Base-by-base conservation (phyloP, 495 filamentous ascomycete species). In the Hyaloscypha variabilis region DNA sequence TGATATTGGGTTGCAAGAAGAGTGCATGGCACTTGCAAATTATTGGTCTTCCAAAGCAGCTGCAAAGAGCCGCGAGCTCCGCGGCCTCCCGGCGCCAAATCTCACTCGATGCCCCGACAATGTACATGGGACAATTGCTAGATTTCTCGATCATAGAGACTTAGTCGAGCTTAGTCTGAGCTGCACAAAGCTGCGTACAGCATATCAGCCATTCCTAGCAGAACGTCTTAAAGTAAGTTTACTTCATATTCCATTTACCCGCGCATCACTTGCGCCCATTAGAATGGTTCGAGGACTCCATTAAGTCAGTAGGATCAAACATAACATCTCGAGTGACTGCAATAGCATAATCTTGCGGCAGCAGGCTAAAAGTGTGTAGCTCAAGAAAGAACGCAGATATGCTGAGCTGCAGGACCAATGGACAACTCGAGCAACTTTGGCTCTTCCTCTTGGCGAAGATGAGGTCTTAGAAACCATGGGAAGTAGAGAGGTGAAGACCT, bases 401-500 rank as follows among this genome's bases (percentile, higher is more conserved):
- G 39, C 39, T 17, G 6, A 17, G 39, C 39, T 46, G 39, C 39
- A 4, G 39, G 21, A 54, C 14, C 21, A 54, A 54, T 54, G 51
- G 51, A 54, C 51, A 28, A 54, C 25, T 24, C 51, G 19, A 54
- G 25, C 51, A 25, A 54, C 51, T 25, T 54, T 54, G 26, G 8
- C 6, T 4, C 21, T 28, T 28, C 21, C 21, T 25, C 25, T 54
- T 25, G 51, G 26, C 21, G n/a, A 10, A 24, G 51, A 24, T 4
- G 51, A 54, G 25, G 1, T 54, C 19, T 19, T 46, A 17, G 17
- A 46, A 17, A 11, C 10, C 17, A 46, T 46, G 39, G 39, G 39
- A 19, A 46, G 19, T 46, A 46, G 39, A 1, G 4, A 17, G 39
- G 39, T 46, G 17, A 46, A 19, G 39, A 46, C 6, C 39, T 46